phyloP scores from a whole-genome alignment of 2,329 filamentous ascomycete species.

The Chaetomiaceae sp. region DNA sequence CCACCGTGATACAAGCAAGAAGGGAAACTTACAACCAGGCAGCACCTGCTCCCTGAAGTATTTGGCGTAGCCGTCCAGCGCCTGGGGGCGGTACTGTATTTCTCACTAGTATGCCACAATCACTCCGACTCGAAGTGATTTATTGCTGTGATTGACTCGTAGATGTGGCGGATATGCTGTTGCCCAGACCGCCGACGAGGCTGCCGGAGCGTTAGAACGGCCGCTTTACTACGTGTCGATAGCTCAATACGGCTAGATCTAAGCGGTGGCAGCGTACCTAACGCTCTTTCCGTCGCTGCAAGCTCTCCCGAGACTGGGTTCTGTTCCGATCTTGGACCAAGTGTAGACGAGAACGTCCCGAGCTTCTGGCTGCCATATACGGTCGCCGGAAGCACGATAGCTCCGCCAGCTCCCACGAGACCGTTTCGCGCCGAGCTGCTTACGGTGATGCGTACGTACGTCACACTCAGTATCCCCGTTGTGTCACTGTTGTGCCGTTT shows the following conservation, averaged over 20 bases:
- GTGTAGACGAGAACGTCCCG: background rate
- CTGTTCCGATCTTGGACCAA: background rate
- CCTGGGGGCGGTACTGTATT: too few relatives aligned
- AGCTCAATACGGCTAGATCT: background rate
- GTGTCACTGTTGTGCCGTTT: background rate
- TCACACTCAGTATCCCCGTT: background rate
- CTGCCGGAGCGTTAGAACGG: background rate
- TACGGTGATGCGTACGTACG: background rate
- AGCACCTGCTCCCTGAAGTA: too few relatives aligned
- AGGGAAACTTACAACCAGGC: too few relatives aligned
- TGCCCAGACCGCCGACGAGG: background rate
- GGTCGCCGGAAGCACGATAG: background rate
- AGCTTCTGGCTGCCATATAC: background rate
- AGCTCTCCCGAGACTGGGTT: background rate
- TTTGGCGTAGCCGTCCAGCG: too few relatives aligned
- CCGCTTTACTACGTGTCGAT: conserved; percentile 2
- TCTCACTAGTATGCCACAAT: too few relatives aligned
- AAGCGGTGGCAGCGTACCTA: background rate
- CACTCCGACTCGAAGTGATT: too few relatives aligned
- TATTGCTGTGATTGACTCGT: conserved; percentile 1
- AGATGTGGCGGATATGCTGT: background rate
- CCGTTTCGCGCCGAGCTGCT: conserved; percentile 1
- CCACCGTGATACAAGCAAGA: too few relatives aligned
- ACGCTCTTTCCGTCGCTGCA: background rate
- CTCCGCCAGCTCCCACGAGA: background rate